A percentile compares a stretch with the other conserved stretches of the same genome.
Evolutionary conservation across 2,329 filamentous ascomycete genomes (phyloP).

Genomic region (Septoria linicola): DNA sequence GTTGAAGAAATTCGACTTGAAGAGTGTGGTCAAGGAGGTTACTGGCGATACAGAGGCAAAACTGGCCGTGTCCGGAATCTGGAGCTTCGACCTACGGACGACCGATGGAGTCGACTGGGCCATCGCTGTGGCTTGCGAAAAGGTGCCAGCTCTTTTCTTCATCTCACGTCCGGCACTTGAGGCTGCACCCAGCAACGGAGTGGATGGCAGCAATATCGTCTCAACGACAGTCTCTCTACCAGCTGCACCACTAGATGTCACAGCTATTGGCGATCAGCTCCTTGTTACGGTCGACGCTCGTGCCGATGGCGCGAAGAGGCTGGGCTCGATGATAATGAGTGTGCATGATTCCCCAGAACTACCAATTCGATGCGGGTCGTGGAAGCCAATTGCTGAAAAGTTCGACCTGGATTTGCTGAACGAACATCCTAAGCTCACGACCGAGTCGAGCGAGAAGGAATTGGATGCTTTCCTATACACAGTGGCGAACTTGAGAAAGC

Average conservation of each 20-base stretch:
- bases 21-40: slow-evolving; percentile 1
- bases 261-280: slow-evolving; percentile 5
- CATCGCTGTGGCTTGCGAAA: slow-evolving; percentile 46
- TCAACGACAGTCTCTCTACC: background rate
- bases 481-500: slow-evolving; percentile 52
- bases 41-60: slow-evolving; percentile 25
- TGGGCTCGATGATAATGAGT: slow-evolving; percentile 1
- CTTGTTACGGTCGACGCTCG: slow-evolving; percentile 18
- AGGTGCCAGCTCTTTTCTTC: slow-evolving; percentile 61
- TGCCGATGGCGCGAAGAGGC: slow-evolving; percentile 4
- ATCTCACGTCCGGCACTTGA: slow-evolving; percentile 11
- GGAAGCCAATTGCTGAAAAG: slow-evolving; percentile 3
- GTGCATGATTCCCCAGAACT: slow-evolving; percentile 4
- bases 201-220: background rate
- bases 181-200: background rate
- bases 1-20: slow-evolving; percentile 55
- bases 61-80: slow-evolving; percentile 54
- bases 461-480: slow-evolving; percentile 49
- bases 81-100: slow-evolving; percentile 36
- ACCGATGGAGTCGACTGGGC: slow-evolving; percentile 14
- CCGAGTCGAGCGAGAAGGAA: slow-evolving; percentile 38
- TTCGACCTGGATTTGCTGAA: slow-evolving; percentile 25
- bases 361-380: slow-evolving; percentile 5
- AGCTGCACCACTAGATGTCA: slow-evolving; percentile 18
- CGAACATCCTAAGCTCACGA: slow-evolving; percentile 15